Evolutionary conservation across 768 basidiomycete species (phyloP), one percentile per base, ranked within the genome.

Genomic region (Amanita muscaria): DNA sequence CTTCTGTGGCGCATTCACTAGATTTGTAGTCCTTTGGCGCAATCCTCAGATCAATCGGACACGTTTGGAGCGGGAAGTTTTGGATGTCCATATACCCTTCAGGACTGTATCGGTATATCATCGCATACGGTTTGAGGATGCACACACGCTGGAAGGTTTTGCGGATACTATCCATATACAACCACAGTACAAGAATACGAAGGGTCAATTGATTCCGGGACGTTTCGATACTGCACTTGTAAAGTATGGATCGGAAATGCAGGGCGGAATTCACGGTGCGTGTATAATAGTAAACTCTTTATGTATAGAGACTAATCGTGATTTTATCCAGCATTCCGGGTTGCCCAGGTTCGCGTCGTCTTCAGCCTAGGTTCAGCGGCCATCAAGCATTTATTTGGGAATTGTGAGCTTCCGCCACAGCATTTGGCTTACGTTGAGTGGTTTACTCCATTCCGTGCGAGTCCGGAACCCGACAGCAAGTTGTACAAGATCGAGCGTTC

Each of bases 341-440:
- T 59, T 32, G 58, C 41, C 8, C 58, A 50, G 22, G 42, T 61
- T n/a, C 52, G 52, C 3, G 58, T 57, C 3, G 40, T 63, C 3
- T 63, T 63, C 40, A 46, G 47, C 12, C 31, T 60, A 3, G 52
- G 59, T 18, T n/a, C 49, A 5, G 33, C 40, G 8, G 38, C 43
- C 3, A 25, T 32, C 25, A 31, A 47, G 8, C 15, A 34, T 9
- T 35, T 54, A 18, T 49, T 53, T 15, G 45, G 35, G 15, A 14
- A 33, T 29, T 33, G 31, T 10, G 34, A 49, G 18, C 37, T 32
- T 5, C 34, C 45, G 14, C 48, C 47, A 5, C 14, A 43, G 9
- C 50, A 54, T 40, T 52, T 62, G 6, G 61, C 57, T 1, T 61
- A 60, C 40, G 49, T 63, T 2, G 56, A 62, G 42, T 60, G 59